Base-by-base conservation (phyloP, 139 green algal genomes). In the Tetradesmus obliquus region DNA sequence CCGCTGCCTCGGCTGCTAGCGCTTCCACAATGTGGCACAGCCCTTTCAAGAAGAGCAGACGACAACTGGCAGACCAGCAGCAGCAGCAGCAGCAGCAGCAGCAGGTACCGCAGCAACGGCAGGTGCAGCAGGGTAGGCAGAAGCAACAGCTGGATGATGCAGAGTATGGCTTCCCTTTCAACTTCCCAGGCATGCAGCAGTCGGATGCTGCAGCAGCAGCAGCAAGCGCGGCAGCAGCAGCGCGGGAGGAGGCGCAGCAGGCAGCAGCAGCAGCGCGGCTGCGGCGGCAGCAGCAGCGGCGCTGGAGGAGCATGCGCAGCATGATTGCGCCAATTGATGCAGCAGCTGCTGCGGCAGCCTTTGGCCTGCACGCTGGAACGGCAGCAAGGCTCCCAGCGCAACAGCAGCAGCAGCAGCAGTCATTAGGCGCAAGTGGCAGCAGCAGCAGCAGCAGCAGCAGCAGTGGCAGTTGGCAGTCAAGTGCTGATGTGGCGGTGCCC, bases 271-370 rank as follows among this genome's bases (percentile, higher is more conserved):
- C 45, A 24, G 80, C 45, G 10, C 80, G 51, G 51, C 51, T 32
- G 80, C 80, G 54, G 83, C 5, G 57, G 83, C 57, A 57, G 54
- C 74, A 91, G 88, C 88, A 91, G 79, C 88, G 79, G 79, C 76
- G 76, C 12, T 60, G 10, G 55, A 5, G 17, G 3, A 53, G 20
- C 22, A 58, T 13, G 9, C 79, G 20, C 54, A 91, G 76, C 53
- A 84, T 90, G 86, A 72, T 69, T 83, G 86, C 86, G 1, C 86
- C 86, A n/a, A 71, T 90, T 22, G 86, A 90, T 55, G 69, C 86
- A 55, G 86, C 86, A 57, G 71, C 86, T 20, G 86, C 86, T 19
- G 86, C 71, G 7, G 85, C 85, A n/a, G 85, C 85, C 1, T 66
- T 89, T 15, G 66, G 85, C 2, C 2, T 89, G 45, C 17, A 69